These are phyloP conservation scores for Prunus salicina DNA, from an alignment of 306 rosid species.

Conservation along the genomic window DNA sequence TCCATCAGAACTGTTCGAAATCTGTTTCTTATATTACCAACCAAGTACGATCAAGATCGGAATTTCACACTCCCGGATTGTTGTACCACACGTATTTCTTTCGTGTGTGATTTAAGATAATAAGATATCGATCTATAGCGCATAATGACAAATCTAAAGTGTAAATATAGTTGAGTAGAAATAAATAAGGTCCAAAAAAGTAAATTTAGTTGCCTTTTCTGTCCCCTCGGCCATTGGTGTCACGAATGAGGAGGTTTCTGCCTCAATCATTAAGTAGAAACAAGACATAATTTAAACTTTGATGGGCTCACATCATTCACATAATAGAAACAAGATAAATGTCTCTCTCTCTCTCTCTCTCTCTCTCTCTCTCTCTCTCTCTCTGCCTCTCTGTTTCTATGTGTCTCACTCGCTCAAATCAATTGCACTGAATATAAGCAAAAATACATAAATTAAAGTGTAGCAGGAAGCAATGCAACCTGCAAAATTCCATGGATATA, in stretches of 20 bases:
- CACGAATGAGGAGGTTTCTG: constrained; percentile 17
- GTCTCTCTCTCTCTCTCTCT: constrained; percentile 4
- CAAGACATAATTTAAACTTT: constrained; percentile 27
- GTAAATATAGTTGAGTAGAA: too few species aligned
- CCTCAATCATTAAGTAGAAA: constrained; percentile 26
- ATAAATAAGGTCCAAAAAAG: background rate
- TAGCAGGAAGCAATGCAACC: background rate
- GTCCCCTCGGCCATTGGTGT: constrained; percentile 8
- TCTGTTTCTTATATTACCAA: background rate
- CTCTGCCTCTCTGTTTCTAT: background rate
- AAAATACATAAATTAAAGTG: background rate
- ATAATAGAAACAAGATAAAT: background rate
- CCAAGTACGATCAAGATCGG: background rate
- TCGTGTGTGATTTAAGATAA: background rate
- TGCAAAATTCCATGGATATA: constrained; percentile 15
- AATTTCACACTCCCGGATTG: background rate
- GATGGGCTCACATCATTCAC: constrained; percentile 18
- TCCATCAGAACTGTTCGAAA: background rate
- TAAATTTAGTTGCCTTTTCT: constrained; percentile 9
- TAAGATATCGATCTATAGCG: background rate
- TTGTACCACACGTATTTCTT: background rate
- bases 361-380: too few species aligned
- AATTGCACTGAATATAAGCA: constrained; percentile 9
- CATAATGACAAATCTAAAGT: background rate
- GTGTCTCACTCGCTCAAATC: background rate